These are phyloP conservation scores for Eragrostis curvula DNA, from an alignment of 176 grass and related monocot species.

Conservation along the genomic window DNA sequence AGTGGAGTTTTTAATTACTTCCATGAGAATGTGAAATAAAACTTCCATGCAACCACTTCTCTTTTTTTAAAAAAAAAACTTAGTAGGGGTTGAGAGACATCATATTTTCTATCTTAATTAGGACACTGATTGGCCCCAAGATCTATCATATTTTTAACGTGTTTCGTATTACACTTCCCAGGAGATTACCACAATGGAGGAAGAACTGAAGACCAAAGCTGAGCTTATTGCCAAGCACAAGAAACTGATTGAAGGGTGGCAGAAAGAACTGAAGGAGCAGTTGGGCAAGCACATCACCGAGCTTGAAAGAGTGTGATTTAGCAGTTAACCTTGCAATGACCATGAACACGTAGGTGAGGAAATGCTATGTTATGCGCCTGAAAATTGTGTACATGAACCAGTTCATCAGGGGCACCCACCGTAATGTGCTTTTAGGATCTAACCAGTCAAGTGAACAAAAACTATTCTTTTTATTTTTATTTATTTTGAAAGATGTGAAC, in stretches of 20 bases:
- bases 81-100: background rate
- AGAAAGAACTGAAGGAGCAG: slow-evolving; percentile 78
- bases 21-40: slow-evolving; percentile 4
- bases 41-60: no score
- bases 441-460: background rate
- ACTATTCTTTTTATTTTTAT: background rate
- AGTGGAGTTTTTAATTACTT: background rate
- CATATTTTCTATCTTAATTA: background rate
- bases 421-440: slow-evolving; percentile 13
- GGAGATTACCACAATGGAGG: slow-evolving; percentile 81
- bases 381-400: background rate
- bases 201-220: slow-evolving; percentile 80
- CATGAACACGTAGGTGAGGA: background rate
- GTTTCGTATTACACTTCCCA: slow-evolving; percentile 36
- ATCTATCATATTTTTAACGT: slow-evolving; percentile 1
- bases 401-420: background rate
- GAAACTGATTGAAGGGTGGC: slow-evolving; percentile 72
- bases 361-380: background rate
- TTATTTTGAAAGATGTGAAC: background rate
- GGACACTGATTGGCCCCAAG: background rate
- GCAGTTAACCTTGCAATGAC: background rate
- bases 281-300: slow-evolving; percentile 70
- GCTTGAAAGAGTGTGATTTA: slow-evolving; percentile 71
- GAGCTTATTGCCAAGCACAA: slow-evolving; percentile 76
- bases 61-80: no score